phyloP scores from a whole-genome alignment of 495 filamentous ascomycete genomes.

The Evansstolkia leycettana region DNA sequence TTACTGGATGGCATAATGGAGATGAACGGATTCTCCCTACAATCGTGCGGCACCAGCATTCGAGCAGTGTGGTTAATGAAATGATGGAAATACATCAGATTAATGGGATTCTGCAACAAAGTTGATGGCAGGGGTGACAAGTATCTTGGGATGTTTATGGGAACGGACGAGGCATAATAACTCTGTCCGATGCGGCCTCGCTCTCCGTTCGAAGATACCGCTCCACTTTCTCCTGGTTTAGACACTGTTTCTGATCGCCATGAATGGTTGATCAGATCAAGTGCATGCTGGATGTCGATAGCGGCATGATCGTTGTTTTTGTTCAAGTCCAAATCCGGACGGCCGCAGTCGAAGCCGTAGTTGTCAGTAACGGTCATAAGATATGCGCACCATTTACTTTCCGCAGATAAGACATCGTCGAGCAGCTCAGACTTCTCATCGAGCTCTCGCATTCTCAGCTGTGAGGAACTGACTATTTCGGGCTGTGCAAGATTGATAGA shows the following conservation, averaged over 20 bases:
- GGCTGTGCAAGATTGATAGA: not conserved
- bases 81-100: constrained; percentile 65
- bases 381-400: constrained; percentile 29
- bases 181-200: constrained; percentile 13
- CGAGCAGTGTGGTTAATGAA: constrained; percentile 70
- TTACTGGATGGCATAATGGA: constrained; percentile 57
- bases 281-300: constrained; percentile 30
- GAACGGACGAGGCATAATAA: constrained; percentile 59
- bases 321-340: constrained; percentile 53
- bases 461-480: not conserved
- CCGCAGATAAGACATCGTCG: constrained; percentile 10
- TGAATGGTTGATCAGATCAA: constrained; percentile 16
- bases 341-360: constrained; percentile 59
- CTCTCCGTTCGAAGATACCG: not conserved
- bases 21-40: constrained; percentile 60
- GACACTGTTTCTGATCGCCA: constrained; percentile 3
- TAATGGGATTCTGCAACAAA: constrained; percentile 64
- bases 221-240: no score
- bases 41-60: constrained; percentile 66
- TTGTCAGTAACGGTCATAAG: constrained; percentile 29
- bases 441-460: not conserved
- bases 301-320: constrained; percentile 56
- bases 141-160: constrained; percentile 52
- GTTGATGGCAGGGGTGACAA: constrained; percentile 56
- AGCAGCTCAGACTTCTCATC: constrained; percentile 1